A percentile compares a stretch with the other conserved stretches of the same genome.
Evolutionary conservation across 306 rosid genomes (phyloP).

Genomic region (Pterocarpus santalinus): DNA sequence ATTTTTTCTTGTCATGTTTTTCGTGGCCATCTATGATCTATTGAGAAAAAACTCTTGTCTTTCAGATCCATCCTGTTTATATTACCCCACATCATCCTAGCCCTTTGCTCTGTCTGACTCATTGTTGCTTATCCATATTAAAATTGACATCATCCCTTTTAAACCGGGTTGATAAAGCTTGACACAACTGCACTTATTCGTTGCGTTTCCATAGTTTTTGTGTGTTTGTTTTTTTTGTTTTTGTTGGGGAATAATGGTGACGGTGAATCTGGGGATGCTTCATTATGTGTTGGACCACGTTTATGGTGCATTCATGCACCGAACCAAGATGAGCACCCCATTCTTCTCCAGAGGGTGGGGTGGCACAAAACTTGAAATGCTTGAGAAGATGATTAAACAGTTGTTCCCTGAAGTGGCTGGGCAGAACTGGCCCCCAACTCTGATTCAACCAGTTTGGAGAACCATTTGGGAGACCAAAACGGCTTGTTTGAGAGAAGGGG

Average conservation of each 20-base stretch:
- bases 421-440: slow-evolving; percentile 77
- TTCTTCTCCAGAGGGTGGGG: slow-evolving; percentile 97
- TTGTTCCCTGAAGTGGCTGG: slow-evolving; percentile 74
- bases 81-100: neutral
- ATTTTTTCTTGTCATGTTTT: neutral
- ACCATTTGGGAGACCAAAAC: slow-evolving; percentile 83
- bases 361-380: slow-evolving; percentile 81
- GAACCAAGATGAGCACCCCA: slow-evolving; percentile 81
- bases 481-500: slow-evolving; percentile 87
- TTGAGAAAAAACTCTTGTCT: neutral
- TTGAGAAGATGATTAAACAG: slow-evolving; percentile 79
- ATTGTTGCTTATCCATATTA: neutral
- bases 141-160: neutral
- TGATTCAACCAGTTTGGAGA: slow-evolving; percentile 79
- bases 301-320: slow-evolving; percentile 92
- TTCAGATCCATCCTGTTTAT: slow-evolving; percentile 37
- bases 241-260: slow-evolving; percentile 64
- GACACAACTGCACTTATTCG: neutral
- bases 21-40: neutral
- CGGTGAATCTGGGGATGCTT: slow-evolving; percentile 82
- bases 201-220: slow-evolving; percentile 2
- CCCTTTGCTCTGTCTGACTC: neutral
- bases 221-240: neutral
- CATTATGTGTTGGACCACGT: slow-evolving; percentile 94
- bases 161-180: too few relatives aligned